Evolutionary conservation across 2,329 filamentous ascomycete genomes (phyloP).

Genomic region (Zasmidium citrigriseum): DNA sequence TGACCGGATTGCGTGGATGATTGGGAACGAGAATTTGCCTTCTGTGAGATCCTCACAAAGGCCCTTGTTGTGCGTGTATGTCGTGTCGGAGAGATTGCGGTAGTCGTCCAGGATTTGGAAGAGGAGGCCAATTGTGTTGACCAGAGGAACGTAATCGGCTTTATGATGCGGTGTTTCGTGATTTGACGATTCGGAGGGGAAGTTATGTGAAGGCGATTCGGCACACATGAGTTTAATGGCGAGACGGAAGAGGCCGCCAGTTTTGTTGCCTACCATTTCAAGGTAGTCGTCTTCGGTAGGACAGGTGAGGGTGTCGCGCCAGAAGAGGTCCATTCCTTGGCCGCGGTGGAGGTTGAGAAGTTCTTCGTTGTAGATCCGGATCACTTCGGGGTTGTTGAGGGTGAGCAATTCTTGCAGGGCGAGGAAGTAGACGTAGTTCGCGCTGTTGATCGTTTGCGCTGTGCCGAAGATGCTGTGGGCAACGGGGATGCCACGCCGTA

Average conservation of each 20-base stretch:
- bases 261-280: slow-evolving; percentile 94
- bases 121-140: slow-evolving; percentile 80
- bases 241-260: slow-evolving; percentile 80
- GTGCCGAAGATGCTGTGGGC: slow-evolving; percentile 83
- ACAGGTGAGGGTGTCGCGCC: slow-evolving; percentile 81
- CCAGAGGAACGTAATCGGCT: slow-evolving; percentile 75
- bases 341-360: slow-evolving; percentile 81
- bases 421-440: slow-evolving; percentile 85
- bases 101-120: slow-evolving; percentile 96
- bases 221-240: slow-evolving; percentile 88
- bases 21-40: slow-evolving; percentile 94
- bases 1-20: slow-evolving; percentile 87
- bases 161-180: background rate
- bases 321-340: slow-evolving; percentile 89
- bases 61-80: slow-evolving; percentile 85
- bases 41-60: slow-evolving; percentile 94
- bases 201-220: slow-evolving; percentile 53
- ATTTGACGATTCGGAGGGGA: slow-evolving; percentile 6
- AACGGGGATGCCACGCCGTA: slow-evolving; percentile 78
- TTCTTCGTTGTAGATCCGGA: slow-evolving; percentile 78
- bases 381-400: slow-evolving; percentile 66
- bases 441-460: slow-evolving; percentile 85
- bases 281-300: slow-evolving; percentile 86
- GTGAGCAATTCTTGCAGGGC: slow-evolving; percentile 74
- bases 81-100: slow-evolving; percentile 68